Base-by-base conservation (phyloP, 148 eudicot genomes). In the Cornus florida region DNA sequence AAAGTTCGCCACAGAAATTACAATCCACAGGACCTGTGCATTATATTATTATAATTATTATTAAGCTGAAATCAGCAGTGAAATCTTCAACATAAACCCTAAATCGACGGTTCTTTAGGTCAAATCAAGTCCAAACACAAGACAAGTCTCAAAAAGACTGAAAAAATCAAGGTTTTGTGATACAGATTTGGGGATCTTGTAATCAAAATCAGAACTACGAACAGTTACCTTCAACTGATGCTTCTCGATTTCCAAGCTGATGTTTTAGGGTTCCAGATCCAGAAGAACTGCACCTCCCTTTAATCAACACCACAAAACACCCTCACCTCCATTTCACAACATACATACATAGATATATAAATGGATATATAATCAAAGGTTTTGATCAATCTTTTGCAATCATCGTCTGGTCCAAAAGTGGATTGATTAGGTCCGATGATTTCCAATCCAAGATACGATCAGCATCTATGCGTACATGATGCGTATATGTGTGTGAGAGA, bases 181-280 rank as follows among this genome's bases (percentile, higher is more conserved):
- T 28, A 77, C 70, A 81, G 79, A 81, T 80, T 74, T 74, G 82
- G 77, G 68, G 65, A 69, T 62, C 62, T 75, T 14, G 57, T 62
- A 17, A 38, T 68, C 65, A 67, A 64, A 50, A 77, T 76, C 48
- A 43, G 48, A 43, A 43, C 48, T 59, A 67, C 48, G 71, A 76
- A 72, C 76, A 75, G 76, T 75, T 81, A 81, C 83, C 83, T 81
- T 75, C 65, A 10, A 70, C 79, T 31, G 75, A 71, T 65, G 75
- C 71, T 75, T 75, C 75, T 75, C 32, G 71, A 67, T 72, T 48
- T 68, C 79, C 79, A 76, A 67, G 75, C 65, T 60, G 75, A 56
- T 73, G 72, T 76, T 77, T 72, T 78, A 85, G 81, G 76, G 69
- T 83, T 83, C 74, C 82, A 83, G 82, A 83, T 83, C 86, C 86